Base-by-base conservation (phyloP, 352 stramenopile species). In the Pythium utonaiense region DNA sequence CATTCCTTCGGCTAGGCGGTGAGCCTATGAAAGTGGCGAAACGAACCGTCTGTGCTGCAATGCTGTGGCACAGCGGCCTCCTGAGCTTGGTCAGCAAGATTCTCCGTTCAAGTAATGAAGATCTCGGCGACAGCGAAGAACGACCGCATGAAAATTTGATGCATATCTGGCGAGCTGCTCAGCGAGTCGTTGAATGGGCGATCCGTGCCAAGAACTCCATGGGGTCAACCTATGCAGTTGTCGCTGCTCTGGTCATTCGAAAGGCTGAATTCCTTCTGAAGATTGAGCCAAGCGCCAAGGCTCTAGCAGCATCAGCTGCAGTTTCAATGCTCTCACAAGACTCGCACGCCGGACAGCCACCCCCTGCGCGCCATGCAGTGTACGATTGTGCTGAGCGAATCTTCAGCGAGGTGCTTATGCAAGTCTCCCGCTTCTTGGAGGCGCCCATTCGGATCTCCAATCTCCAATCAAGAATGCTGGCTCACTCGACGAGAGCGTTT, bases 131-230 rank as follows among this genome's bases (percentile, higher is more conserved):
- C 47, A 91, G 85, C 56, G 86, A 94, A 53, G 55, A 86, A 53
- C 80, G 87, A 30, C 88, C 88, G 10, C 79, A 93, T 48, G 83
- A 94, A n/a, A 95, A 91, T 38, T 73, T 96, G 49, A 94, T 93
- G 79, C 81, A 94, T 56, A 92, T 96, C n/a, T 96, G 88, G 88
- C 77, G 88, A 41, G 83, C 88, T 30, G 76, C 88, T 10, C 88
- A 96, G 45, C 73, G 88, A 27, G 86, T 96, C 16, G 90, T 95
- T 31, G 88, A 95, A 57, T 96, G 88, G 88, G 86, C 78, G 22
- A 93, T 96, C 49, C 80, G 88, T 31, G 82, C 83, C 13, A 96
- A 96, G 56, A 93, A 96, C 50, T 89, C 84, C 19, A 93, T 91
- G 74, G 84, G 83, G 6, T 93, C 80, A 16, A 91, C 84, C 1